Conservation (phyloP, 2,329 filamentous ascomycete genomes). For the Aspergillus awamori region DNA sequence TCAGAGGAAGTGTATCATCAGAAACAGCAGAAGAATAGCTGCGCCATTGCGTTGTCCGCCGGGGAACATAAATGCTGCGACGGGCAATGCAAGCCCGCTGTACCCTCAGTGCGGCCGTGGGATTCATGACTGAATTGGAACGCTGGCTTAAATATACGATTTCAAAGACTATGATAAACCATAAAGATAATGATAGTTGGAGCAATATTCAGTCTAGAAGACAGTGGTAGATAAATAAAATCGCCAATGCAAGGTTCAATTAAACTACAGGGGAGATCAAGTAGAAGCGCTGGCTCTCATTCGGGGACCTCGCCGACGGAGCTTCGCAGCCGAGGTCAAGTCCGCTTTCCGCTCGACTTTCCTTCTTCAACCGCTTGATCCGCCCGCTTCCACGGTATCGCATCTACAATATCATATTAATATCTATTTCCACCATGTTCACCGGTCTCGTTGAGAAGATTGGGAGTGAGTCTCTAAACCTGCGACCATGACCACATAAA, state of each 20-base stretch:
- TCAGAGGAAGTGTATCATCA: conserved; percentile 66
- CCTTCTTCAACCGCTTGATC: conserved; percentile 10
- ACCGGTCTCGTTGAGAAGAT: conserved; percentile 92
- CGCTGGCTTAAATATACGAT: background rate
- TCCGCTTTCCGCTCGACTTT: conserved; percentile 1
- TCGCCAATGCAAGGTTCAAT: background rate
- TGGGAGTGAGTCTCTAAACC: conserved; percentile 68
- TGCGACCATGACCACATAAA: background rate
- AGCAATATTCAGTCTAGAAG: too few species aligned
- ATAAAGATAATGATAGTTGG: conserved; percentile 1
- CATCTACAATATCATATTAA: background rate
- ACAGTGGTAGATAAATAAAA: background rate
- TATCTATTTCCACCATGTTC: conserved; percentile 67
- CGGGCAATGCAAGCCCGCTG: conserved; percentile 25
- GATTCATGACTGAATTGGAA: conserved; percentile 25
- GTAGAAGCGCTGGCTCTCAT: background rate
- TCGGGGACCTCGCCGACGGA: background rate
- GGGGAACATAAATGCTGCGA: conserved; percentile 22
- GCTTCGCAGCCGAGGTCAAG: conserved; percentile 6
- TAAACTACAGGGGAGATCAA: background rate
- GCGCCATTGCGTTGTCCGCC: conserved; percentile 31
- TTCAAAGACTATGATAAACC: background rate
- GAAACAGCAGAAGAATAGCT: conserved; percentile 43
- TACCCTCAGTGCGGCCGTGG: conserved; percentile 24
- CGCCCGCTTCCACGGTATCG: conserved; percentile 12